These are phyloP conservation scores for Aquilaria sinensis DNA, from an alignment of 345 rosid genomes.

Conservation along the genomic window DNA sequence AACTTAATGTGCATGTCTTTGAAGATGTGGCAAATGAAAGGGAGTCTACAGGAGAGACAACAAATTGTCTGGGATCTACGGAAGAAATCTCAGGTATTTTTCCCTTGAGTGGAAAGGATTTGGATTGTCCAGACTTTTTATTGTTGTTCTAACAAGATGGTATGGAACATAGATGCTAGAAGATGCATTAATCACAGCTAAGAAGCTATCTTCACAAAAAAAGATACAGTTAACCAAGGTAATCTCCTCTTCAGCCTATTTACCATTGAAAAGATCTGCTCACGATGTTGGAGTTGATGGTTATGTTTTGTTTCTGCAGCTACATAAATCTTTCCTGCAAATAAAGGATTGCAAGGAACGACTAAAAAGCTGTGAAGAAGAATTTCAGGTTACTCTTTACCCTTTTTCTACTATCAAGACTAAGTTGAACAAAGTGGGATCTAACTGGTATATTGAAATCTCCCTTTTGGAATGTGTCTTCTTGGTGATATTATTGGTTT, in stretches of 20 bases:
- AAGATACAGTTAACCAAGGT: conserved; percentile 63
- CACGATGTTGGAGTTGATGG: conserved; percentile 12
- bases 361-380: conserved; percentile 62
- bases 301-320: conserved; percentile 35
- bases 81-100: conserved; percentile 55
- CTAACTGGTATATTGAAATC: too few species aligned
- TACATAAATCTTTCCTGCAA: conserved; percentile 56
- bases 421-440: too few species aligned
- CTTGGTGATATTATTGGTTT: too few species aligned
- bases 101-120: not conserved
- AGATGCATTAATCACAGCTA: conserved; percentile 54
- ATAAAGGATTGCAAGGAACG: conserved; percentile 52
- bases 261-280: conserved; percentile 8
- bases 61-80: conserved; percentile 43
- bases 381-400: conserved; percentile 59
- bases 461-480: too few species aligned
- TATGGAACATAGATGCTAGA: conserved; percentile 55
- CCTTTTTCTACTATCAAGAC: not conserved
- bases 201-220: conserved; percentile 58
- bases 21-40: conserved; percentile 56
- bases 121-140: conserved; percentile 7
- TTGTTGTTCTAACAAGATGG: conserved; percentile 20
- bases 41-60: conserved; percentile 40
- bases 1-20: not conserved
- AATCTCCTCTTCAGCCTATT: conserved; percentile 7